Base-by-base conservation (phyloP, 208 protist species). In the Lotmaria passim region DNA sequence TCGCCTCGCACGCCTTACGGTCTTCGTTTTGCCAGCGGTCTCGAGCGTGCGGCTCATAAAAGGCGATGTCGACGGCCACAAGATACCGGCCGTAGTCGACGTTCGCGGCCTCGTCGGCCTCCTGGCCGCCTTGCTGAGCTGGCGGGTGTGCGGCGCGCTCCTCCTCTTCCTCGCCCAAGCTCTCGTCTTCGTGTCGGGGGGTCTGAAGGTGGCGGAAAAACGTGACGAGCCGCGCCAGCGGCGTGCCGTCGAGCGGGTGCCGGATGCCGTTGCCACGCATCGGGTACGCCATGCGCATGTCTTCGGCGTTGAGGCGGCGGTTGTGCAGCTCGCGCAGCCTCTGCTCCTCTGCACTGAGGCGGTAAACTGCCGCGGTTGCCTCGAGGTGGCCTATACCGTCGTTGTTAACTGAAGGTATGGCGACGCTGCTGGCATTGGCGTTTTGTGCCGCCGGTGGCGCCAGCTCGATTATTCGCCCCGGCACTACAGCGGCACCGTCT, bases 341-440 rank as follows among this genome's bases (percentile, higher is more conserved):
- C 33, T 36, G 61, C 61, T 67, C 61, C 24, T 14, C 61, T 34
- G 43, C 34, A 24, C 61, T 67, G n/a, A 67, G 61, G 24, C 56
- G 28, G 33, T n/a, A n/a, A n/a, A n/a, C n/a, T n/a, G n/a, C n/a
- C n/a, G 17, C 19, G 3, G 53, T 8, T 3, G n/a, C 34, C 8
- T 21, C 33, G 7, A 24, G 33, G 2, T 12, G 23, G 23, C 1
- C 12, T 48, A 38, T 4, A 6, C 23, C 19, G 57, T 6, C n/a
- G 2, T 23, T 34, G 24, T 14, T 33, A 2, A 12, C 2, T 6
- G 36, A 41, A n/a, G 55, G 11, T n/a, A n/a, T n/a, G 39, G 50
- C 52, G 39, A 28, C 38, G 21, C 17, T 2, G 12, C 11, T n/a
- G 0, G 23, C 38, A 28, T 36, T 3, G 0, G 5, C n/a, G 8